Evolutionary conservation across 371 early-diverging fungal genomes (phyloP).

Genomic region (Chytridium lagenaria): DNA sequence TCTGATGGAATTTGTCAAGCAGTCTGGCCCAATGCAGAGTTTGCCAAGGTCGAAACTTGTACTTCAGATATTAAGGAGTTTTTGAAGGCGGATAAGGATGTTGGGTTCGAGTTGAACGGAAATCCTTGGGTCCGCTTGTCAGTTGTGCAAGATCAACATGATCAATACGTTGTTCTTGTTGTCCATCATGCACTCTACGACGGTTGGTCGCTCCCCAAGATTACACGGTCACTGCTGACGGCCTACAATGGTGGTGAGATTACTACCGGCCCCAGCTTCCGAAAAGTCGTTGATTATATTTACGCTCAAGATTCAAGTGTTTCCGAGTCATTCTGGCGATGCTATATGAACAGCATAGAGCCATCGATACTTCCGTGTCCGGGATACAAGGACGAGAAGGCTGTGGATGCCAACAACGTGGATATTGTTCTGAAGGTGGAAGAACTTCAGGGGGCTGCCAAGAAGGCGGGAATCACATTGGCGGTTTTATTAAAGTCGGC

Average conservation of each 20-base stretch:
- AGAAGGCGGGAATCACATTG: neutral
- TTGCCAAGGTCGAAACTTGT: neutral
- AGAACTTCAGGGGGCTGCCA: neutral
- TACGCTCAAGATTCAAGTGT: neutral
- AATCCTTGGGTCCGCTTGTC: neutral
- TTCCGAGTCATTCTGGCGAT: slow-evolving; percentile 20
- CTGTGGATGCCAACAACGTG: neutral
- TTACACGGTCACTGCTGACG: slow-evolving; percentile 17
- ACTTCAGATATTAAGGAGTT: neutral
- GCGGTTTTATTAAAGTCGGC: slow-evolving; percentile 28
- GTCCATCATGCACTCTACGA: slow-evolving; percentile 45
- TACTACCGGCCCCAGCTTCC: neutral
- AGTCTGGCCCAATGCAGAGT: neutral
- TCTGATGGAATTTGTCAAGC: neutral
- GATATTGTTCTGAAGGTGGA: neutral
- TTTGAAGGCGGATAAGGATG: neutral
- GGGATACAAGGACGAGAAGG: neutral
- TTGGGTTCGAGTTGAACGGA: neutral
- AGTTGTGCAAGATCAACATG: neutral
- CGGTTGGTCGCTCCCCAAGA: slow-evolving; percentile 31
- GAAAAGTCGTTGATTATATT: slow-evolving; percentile 21
- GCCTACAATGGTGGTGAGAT: neutral
- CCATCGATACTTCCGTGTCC: neutral
- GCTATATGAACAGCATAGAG: neutral
- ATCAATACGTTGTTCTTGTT: slow-evolving; percentile 22